Conservation (phyloP, 2,329 filamentous ascomycete genomes). For the Fusarium xyrophilum region DNA sequence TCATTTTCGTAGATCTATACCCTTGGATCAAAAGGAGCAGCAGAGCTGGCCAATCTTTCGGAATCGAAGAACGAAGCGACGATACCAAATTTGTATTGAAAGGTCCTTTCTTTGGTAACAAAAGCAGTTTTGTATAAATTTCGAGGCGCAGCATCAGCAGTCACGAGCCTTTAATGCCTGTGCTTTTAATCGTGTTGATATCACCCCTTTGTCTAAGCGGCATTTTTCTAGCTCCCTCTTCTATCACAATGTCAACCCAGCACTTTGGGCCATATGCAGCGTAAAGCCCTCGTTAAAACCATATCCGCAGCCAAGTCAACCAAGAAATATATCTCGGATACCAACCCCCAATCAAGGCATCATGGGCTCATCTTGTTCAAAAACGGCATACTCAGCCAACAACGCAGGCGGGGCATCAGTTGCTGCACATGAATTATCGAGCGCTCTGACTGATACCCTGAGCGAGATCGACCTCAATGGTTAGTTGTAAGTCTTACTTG, state of each 20-base stretch:
- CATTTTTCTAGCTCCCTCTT: background rate
- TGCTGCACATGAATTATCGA: slow-evolving; percentile 15
- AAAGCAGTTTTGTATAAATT: background rate
- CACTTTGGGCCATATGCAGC: background rate
- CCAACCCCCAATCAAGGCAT: background rate
- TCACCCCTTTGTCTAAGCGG: background rate
- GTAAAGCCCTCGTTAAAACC: background rate
- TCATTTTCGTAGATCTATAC: slow-evolving; percentile 5
- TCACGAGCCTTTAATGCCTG: background rate
- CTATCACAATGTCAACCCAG: background rate
- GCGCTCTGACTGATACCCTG: slow-evolving; percentile 13
- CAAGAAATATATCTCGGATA: background rate
- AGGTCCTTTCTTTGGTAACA: background rate
- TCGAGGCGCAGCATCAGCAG: background rate
- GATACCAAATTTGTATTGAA: background rate
- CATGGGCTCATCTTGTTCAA: slow-evolving; percentile 28
- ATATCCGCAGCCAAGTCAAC: too few relatives aligned
- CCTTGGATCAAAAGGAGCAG: too few relatives aligned
- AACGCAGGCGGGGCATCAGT: slow-evolving; percentile 20
- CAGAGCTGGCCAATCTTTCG: too few relatives aligned
- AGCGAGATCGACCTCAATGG: slow-evolving; percentile 18
- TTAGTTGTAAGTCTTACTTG: background rate
- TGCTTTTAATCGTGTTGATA: background rate
- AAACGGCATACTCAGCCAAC: slow-evolving; percentile 13
- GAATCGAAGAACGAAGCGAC: too few relatives aligned